Evolutionary conservation across 2,329 filamentous ascomycete genomes (phyloP).

Genomic region (Blumeria graminis): DNA sequence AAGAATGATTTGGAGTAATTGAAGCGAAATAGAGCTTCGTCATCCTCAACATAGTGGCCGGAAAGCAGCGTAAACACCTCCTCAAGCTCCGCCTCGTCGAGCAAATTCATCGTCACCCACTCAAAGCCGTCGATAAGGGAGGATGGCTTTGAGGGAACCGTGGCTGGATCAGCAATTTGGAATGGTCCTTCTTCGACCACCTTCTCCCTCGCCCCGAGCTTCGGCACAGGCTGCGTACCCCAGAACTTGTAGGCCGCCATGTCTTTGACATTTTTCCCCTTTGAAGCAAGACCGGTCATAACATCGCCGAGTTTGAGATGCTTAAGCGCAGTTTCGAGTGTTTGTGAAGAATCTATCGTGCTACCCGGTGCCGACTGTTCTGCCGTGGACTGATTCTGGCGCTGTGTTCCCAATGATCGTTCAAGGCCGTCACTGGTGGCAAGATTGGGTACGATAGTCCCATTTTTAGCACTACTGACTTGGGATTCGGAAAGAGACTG

Average conservation of each 20-base stretch:
- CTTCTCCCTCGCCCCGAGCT: constrained; percentile 41
- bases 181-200: constrained; percentile 57
- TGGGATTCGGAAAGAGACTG: no score
- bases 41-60: constrained; percentile 91
- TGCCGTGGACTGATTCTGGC: no score
- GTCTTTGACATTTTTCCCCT: constrained; percentile 77
- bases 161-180: constrained; percentile 51
- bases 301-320: constrained; percentile 45
- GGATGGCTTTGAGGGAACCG: constrained; percentile 55
- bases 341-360: constrained; percentile 6
- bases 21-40: constrained; percentile 92
- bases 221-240: constrained; percentile 86
- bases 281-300: constrained; percentile 50
- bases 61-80: constrained; percentile 83
- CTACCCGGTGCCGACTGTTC: no score
- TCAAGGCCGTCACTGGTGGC: no score
- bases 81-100: constrained; percentile 50
- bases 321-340: constrained; percentile 29
- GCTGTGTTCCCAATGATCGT: no score
- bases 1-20: constrained; percentile 80
- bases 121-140: constrained; percentile 65
- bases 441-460: no score
- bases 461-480: no score
- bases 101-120: constrained; percentile 79
- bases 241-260: constrained; percentile 98